Evolutionary conservation across 2,329 filamentous ascomycete genomes (phyloP).

Genomic region (Xylaria sp.): DNA sequence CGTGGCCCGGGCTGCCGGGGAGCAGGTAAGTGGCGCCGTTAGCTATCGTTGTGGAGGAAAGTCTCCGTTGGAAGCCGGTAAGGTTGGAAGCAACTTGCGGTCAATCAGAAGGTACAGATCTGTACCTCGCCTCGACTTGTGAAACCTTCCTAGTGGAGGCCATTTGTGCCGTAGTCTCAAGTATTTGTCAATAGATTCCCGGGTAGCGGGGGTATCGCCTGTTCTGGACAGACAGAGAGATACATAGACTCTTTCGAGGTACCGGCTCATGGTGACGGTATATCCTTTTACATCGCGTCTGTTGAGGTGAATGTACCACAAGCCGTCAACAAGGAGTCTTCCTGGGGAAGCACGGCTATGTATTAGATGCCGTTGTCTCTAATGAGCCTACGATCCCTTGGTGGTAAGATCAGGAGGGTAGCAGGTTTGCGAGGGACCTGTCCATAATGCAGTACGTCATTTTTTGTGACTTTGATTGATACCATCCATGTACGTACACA

Average conservation of each 20-base stretch:
- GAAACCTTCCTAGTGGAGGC: slow-evolving; percentile 7
- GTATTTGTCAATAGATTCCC: slow-evolving; percentile 7
- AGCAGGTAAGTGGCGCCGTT: slow-evolving; percentile 25
- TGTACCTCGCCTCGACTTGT: slow-evolving; percentile 17
- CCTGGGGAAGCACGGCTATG: too few species aligned
- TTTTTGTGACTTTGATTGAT: neutral
- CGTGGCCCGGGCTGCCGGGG: slow-evolving; percentile 20
- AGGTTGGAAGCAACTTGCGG: slow-evolving; percentile 24
- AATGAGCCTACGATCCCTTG: neutral
- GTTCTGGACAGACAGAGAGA: too few species aligned
- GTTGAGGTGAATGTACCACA: neutral
- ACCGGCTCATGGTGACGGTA: slow-evolving; percentile 3
- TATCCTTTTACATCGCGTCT: neutral
- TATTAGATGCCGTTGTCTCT: too few species aligned
- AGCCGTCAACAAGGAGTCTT: neutral
- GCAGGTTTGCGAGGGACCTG: neutral
- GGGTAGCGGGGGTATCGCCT: slow-evolving; percentile 17
- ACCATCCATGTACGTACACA: neutral
- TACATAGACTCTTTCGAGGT: slow-evolving; percentile 7
- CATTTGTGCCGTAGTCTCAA: slow-evolving; percentile 12
- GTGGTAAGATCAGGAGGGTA: neutral
- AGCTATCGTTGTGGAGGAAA: slow-evolving; percentile 21
- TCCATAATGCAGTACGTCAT: neutral
- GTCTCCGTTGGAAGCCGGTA: slow-evolving; percentile 18
- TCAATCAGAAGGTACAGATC: slow-evolving; percentile 22